A percentile compares a stretch with the other conserved stretches of the same genome.
Conservation (phyloP, 768 basidiomycete species). For the Tulasnella sp. region DNA sequence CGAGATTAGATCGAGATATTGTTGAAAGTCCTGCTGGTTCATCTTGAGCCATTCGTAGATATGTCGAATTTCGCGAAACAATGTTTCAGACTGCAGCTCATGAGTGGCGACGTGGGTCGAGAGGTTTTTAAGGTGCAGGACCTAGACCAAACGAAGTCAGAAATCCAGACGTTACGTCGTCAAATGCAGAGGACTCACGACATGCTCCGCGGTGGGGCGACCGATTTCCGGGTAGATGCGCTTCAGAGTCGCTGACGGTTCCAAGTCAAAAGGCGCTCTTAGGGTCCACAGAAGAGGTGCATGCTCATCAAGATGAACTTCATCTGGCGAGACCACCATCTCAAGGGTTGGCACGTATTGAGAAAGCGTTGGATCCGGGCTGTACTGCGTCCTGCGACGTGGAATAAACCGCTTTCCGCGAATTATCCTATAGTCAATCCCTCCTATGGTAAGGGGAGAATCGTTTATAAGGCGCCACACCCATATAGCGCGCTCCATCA, state of each 20-base stretch:
- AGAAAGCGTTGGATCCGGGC: not conserved
- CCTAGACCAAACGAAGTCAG: not conserved
- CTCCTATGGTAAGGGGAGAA: not conserved
- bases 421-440: not conserved
- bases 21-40: not conserved
- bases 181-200: not conserved
- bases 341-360: not conserved
- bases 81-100: not conserved
- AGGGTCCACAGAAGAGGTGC: constrained; percentile 19
- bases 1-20: not conserved
- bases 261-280: not conserved
- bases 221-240: not conserved
- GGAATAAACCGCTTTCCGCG: not conserved
- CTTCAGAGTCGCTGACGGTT: not conserved
- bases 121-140: not conserved
- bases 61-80: not conserved
- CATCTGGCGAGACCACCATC: constrained; percentile 6
- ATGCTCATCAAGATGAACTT: not conserved
- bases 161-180: not conserved
- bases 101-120: not conserved
- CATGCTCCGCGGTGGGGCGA: constrained; percentile 1
- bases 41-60: constrained; percentile 4
- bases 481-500: not conserved
- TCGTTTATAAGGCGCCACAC: not conserved
- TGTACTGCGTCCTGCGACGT: not conserved